Conservation (phyloP, 1,139 yeast genomes). For the Debaryomyces sp. region DNA sequence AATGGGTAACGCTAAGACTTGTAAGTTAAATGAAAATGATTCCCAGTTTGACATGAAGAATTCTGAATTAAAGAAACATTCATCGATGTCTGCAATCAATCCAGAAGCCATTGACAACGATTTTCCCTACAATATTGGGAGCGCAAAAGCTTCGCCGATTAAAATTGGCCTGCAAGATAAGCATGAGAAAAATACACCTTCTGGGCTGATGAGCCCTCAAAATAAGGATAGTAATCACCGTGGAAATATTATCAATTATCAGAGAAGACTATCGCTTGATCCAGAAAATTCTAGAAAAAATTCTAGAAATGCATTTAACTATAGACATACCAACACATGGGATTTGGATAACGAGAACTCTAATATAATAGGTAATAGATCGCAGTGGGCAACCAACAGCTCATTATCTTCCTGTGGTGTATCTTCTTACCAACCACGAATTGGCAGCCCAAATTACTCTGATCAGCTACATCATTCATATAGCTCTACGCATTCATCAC, state of each 20-base stretch:
- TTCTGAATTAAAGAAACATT: constrained; percentile 8
- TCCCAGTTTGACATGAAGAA: not conserved
- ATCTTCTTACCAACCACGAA: constrained; percentile 9
- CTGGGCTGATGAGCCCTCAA: not conserved
- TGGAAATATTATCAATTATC: not conserved
- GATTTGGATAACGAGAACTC: constrained; percentile 45
- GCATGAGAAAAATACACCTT: not conserved
- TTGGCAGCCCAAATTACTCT: constrained; percentile 16
- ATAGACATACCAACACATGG: constrained; percentile 14
- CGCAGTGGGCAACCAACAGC: constrained; percentile 6
- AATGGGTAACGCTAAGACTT: constrained; percentile 12
- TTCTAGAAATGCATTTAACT: not conserved
- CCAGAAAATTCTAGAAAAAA: not conserved
- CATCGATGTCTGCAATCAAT: constrained; percentile 8
- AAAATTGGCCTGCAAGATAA: not conserved
- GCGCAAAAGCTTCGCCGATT: not conserved
- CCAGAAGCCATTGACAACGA: not conserved
- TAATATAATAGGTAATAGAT: constrained; percentile 36
- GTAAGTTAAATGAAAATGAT: constrained; percentile 9
- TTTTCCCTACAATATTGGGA: not conserved
- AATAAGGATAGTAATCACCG: not conserved
- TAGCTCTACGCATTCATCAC: constrained; percentile 2
- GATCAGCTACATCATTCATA: constrained; percentile 14
- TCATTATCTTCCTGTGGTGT: constrained; percentile 18
- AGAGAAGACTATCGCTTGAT: not conserved